phyloP scores from a whole-genome alignment of 768 basidiomycete species.

The Cantharellus anzutake region DNA sequence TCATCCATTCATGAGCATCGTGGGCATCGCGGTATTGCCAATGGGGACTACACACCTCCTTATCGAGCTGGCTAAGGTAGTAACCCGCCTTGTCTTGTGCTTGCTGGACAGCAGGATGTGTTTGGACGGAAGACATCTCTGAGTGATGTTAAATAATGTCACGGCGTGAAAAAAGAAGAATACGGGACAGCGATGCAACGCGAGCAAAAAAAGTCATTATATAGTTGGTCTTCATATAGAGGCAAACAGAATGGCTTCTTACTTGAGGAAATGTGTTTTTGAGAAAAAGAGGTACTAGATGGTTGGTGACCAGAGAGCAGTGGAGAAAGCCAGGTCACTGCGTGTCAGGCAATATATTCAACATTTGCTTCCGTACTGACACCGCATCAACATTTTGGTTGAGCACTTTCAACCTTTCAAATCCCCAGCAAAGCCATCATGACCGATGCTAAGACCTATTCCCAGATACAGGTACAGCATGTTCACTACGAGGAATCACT shows the following conservation, averaged over 20 bases:
- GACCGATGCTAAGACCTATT: not conserved
- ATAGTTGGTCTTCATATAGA: not conserved
- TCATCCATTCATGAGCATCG: slow-evolving; percentile 1
- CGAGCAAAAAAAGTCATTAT: not conserved
- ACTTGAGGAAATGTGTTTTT: no score
- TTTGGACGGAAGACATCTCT: slow-evolving; percentile 20
- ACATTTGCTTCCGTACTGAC: no score
- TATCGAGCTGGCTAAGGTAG: slow-evolving; percentile 83
- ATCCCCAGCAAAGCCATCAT: not conserved
- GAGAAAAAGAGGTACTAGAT: no score
- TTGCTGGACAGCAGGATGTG: slow-evolving; percentile 74
- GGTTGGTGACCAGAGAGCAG: no score
- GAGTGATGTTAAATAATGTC: not conserved
- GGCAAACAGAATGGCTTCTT: not conserved
- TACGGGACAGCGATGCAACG: not conserved
- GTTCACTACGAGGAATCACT: not conserved
- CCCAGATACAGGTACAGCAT: not conserved
- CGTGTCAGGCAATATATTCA: no score
- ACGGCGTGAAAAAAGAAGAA: not conserved
- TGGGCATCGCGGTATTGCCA: not conserved
- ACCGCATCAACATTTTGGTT: no score
- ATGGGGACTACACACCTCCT: slow-evolving; percentile 50
- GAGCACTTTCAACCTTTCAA: no score
- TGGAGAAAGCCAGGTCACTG: no score
- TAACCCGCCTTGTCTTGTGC: slow-evolving; percentile 64